A percentile compares a stretch with the other conserved stretches of the same genome.
Conservation (phyloP, 306 rosid species). For the Fagus sylvatica region DNA sequence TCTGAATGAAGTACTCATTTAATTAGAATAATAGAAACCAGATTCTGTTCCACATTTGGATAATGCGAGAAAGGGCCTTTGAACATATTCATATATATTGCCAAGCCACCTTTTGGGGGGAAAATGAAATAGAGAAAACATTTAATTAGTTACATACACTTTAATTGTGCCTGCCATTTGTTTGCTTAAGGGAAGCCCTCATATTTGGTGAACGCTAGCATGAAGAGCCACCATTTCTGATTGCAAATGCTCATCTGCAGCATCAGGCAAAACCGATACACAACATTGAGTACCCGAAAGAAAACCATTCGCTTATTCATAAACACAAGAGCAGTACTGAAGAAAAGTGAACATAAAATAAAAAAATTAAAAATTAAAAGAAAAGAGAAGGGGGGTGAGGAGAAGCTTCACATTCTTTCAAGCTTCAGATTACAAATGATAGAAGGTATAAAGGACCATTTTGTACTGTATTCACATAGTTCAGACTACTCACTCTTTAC, state of each 20-base stretch:
- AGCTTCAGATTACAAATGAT: not conserved
- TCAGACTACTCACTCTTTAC: not conserved
- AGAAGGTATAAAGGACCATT: not conserved
- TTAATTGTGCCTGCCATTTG: not conserved
- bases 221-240: not conserved
- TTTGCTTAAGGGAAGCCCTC: not conserved
- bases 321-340: not conserved
- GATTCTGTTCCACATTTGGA: not conserved
- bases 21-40: not conserved
- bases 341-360: not conserved
- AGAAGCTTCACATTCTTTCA: not conserved
- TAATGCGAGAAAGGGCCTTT: not conserved
- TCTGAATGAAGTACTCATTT: not conserved
- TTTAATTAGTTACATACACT: not conserved
- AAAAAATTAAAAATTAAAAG: too few species aligned
- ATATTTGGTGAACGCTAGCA: not conserved
- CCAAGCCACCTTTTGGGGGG: too few species aligned
- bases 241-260: not conserved
- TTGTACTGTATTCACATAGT: conserved; percentile 7
- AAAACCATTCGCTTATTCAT: not conserved
- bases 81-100: not conserved
- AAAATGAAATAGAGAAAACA: not conserved
- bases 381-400: not conserved
- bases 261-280: not conserved
- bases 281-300: not conserved